Percentiles rank a stretch among this genome's conserved stretches.
These are phyloP conservation scores for Bremia lactucae DNA, from an alignment of 352 stramenopile genomes.

Conservation along the genomic window DNA sequence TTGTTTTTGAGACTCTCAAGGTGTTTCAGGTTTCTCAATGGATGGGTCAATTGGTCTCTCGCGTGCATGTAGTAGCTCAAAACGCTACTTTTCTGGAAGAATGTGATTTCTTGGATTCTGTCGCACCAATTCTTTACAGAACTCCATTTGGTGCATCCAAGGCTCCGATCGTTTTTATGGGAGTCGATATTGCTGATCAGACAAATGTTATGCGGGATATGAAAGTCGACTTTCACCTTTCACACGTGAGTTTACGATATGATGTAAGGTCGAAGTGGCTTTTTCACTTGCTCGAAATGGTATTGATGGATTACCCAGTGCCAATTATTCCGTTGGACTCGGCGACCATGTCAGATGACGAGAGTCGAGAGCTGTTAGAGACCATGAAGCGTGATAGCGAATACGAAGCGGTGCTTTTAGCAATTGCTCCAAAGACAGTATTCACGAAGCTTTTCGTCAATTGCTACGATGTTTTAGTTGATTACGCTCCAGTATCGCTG, in stretches of 20 bases:
- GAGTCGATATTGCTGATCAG: slow-evolving; percentile 67
- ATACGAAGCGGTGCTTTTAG: slow-evolving; percentile 54
- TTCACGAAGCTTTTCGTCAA: slow-evolving; percentile 86
- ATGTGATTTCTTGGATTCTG: slow-evolving; percentile 25
- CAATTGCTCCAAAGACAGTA: slow-evolving; percentile 61
- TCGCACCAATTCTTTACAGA: slow-evolving; percentile 68
- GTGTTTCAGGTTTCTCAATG: slow-evolving; percentile 84
- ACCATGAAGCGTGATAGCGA: slow-evolving; percentile 15
- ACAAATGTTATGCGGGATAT: slow-evolving; percentile 85
- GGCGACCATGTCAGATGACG: slow-evolving; percentile 42
- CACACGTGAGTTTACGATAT: slow-evolving; percentile 73
- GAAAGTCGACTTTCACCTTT: slow-evolving; percentile 80
- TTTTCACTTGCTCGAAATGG: slow-evolving; percentile 58
- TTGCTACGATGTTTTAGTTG: slow-evolving; percentile 70
- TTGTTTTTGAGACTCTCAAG: slow-evolving; percentile 63
- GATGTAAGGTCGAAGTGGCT: slow-evolving; percentile 77
- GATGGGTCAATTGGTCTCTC: slow-evolving; percentile 72
- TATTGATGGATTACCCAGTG: slow-evolving; percentile 71
- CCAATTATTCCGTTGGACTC: slow-evolving; percentile 81
- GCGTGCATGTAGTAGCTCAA: slow-evolving; percentile 56
- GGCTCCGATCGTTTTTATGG: slow-evolving; percentile 68
- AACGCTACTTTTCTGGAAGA: slow-evolving; percentile 74
- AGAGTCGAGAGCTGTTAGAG: slow-evolving; percentile 35
- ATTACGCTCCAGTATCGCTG: slow-evolving; percentile 61
- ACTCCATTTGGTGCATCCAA: slow-evolving; percentile 69